phyloP scores from a whole-genome alignment of 1,139 yeast species.

The Yamadazyma triangularis region DNA sequence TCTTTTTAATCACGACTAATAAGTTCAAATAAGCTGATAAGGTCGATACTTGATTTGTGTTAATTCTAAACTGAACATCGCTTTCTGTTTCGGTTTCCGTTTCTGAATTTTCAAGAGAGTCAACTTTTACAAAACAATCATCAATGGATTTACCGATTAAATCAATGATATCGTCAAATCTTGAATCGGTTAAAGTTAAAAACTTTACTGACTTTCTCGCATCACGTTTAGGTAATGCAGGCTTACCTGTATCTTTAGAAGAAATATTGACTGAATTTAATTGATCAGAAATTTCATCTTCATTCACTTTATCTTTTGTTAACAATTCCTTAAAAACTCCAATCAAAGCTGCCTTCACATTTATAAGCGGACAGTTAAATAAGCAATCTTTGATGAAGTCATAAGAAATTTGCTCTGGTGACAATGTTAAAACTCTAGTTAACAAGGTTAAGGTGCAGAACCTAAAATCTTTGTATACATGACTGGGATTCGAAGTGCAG shows the following conservation, averaged over 20 bases:
- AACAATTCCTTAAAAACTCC: slow-evolving; percentile 66
- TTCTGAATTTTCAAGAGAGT: slow-evolving; percentile 4
- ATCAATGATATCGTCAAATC: slow-evolving; percentile 36
- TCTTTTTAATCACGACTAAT: slow-evolving; percentile 38
- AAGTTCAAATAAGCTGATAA: slow-evolving; percentile 54
- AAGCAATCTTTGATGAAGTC: slow-evolving; percentile 64
- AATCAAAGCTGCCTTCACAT: slow-evolving; percentile 54
- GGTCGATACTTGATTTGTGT: slow-evolving; percentile 31
- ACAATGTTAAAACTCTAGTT: slow-evolving; percentile 49
- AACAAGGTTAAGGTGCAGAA: slow-evolving; percentile 44
- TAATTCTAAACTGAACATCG: slow-evolving; percentile 10
- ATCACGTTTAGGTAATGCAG: slow-evolving; percentile 17
- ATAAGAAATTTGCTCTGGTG: slow-evolving; percentile 55
- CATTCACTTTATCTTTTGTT: slow-evolving; percentile 16
- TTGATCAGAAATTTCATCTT: slow-evolving; percentile 4
- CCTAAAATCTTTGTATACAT: slow-evolving; percentile 15
- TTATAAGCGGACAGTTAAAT: slow-evolving; percentile 61
- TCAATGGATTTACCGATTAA: slow-evolving; percentile 31
- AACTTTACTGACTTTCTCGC: slow-evolving; percentile 15
- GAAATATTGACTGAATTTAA: slow-evolving; percentile 1
- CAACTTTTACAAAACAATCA: slow-evolving; percentile 22
- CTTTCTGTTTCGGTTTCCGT: slow-evolving; percentile 11
- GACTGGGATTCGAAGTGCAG: slow-evolving; percentile 13
- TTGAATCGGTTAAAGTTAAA: slow-evolving; percentile 34
- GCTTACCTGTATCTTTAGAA: slow-evolving; percentile 4